phyloP scores from a whole-genome alignment of 306 rosid species.

The Glycine latifolia region DNA sequence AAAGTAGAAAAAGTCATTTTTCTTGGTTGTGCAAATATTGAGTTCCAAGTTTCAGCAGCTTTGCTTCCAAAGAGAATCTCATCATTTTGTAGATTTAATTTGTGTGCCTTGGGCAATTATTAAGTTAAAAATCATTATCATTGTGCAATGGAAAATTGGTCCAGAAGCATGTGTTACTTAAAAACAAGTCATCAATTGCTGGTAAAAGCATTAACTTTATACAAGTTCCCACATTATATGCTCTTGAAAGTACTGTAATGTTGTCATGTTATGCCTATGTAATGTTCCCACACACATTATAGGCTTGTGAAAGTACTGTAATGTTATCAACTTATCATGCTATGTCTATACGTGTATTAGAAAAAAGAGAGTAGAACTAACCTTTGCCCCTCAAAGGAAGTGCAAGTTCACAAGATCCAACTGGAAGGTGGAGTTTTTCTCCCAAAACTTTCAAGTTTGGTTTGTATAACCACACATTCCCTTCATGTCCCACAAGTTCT shows the following conservation, averaged over 20 bases:
- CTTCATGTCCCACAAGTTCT: slow-evolving; percentile 9
- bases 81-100: neutral
- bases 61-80: neutral
- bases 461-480: slow-evolving; percentile 2
- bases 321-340: neutral
- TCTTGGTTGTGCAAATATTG: neutral
- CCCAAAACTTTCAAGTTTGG: slow-evolving; percentile 13
- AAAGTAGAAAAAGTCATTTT: neutral
- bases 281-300: neutral
- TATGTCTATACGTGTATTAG: neutral
- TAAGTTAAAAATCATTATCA: neutral
- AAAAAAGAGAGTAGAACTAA: neutral
- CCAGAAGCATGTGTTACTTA: neutral
- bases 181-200: neutral
- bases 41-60: neutral
- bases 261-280: neutral
- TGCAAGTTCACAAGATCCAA: slow-evolving; percentile 25
- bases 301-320: neutral
- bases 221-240: neutral
- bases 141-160: neutral
- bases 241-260: neutral
- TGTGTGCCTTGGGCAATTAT: neutral
- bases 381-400: slow-evolving; percentile 23
- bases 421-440: neutral
- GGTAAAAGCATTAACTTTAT: neutral